Evolutionary conservation across 106 monocot genomes (phyloP).

Genomic region (Apostasia ramifera): DNA sequence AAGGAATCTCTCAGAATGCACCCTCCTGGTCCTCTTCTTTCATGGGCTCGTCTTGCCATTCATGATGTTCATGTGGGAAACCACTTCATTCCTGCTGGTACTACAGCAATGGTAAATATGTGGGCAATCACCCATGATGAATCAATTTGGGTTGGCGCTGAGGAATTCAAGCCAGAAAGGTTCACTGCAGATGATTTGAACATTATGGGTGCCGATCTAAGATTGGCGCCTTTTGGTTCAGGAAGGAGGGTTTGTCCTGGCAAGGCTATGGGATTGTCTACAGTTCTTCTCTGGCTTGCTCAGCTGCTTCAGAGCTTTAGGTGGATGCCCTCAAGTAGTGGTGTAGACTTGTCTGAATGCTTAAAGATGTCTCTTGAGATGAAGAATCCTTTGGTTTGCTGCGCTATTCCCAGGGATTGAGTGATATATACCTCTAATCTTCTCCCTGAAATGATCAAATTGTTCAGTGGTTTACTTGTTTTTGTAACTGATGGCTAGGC

Average conservation of each 20-base stretch:
- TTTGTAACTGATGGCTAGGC: slow-evolving; percentile 7
- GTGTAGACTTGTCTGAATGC: slow-evolving; percentile 48
- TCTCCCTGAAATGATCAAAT: not conserved
- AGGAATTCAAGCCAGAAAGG: slow-evolving; percentile 44
- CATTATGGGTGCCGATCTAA: slow-evolving; percentile 52
- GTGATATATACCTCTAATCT: too few species aligned
- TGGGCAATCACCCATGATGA: slow-evolving; percentile 66
- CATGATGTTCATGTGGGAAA: slow-evolving; percentile 42
- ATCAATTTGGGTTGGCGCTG: slow-evolving; percentile 33
- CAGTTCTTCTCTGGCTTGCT: slow-evolving; percentile 65
- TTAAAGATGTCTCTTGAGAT: slow-evolving; percentile 81
- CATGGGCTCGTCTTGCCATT: slow-evolving; percentile 73
- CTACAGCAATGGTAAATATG: slow-evolving; percentile 88
- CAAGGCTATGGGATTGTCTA: slow-evolving; percentile 52
- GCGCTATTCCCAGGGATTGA: slow-evolving; percentile 30
- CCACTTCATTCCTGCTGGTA: slow-evolving; percentile 53
- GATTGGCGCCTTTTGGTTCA: slow-evolving; percentile 64
- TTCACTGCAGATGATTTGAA: slow-evolving; percentile 51
- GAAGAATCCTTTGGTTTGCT: slow-evolving; percentile 54
- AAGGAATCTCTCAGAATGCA: slow-evolving; percentile 55
- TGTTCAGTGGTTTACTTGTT: slow-evolving; percentile 10
- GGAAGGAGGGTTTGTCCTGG: slow-evolving; percentile 70
- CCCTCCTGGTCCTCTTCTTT: slow-evolving; percentile 74
- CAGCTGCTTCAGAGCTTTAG: slow-evolving; percentile 56
- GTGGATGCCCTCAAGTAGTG: slow-evolving; percentile 24